Percentiles rank a stretch among this genome's conserved stretches.
phyloP scores from a whole-genome alignment of 768 basidiomycete species.

The Austroboletus eburneus region DNA sequence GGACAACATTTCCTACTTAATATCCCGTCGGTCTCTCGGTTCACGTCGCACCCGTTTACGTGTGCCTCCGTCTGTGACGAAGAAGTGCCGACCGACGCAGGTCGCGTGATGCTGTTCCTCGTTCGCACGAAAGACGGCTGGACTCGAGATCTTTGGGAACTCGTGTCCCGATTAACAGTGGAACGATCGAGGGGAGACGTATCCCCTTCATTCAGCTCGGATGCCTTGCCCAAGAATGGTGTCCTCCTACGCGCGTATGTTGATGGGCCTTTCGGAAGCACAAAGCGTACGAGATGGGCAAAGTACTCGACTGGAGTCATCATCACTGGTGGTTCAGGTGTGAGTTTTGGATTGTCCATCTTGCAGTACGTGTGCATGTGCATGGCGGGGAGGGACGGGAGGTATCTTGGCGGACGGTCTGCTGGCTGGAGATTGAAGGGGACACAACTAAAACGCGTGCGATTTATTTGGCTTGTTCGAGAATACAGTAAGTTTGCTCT shows the following conservation, averaged over 20 bases:
- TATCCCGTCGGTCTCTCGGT: slow-evolving; percentile 57
- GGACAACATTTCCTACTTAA: slow-evolving; percentile 76
- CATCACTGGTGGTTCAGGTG: slow-evolving; percentile 70
- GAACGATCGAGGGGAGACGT: slow-evolving; percentile 31
- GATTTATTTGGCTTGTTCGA: slow-evolving; percentile 74
- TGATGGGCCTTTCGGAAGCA: slow-evolving; percentile 69
- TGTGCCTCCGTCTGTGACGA: slow-evolving; percentile 57
- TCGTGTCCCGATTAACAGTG: slow-evolving; percentile 37
- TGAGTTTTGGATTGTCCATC: slow-evolving; percentile 65
- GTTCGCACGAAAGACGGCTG: slow-evolving; percentile 69
- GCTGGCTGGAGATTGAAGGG: slow-evolving; percentile 41
- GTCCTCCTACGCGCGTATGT: slow-evolving; percentile 54
- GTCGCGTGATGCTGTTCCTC: slow-evolving; percentile 58
- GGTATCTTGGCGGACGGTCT: slow-evolving; percentile 41
- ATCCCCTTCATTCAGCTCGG: slow-evolving; percentile 1
- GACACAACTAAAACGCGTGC: slow-evolving; percentile 48
- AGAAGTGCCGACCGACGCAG: slow-evolving; percentile 39
- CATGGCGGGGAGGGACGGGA: slow-evolving; percentile 52
- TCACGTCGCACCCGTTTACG: slow-evolving; percentile 73
- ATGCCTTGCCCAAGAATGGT: slow-evolving; percentile 38
- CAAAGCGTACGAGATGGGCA: slow-evolving; percentile 55
- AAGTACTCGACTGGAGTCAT: slow-evolving; percentile 56
- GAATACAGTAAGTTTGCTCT: slow-evolving; percentile 57
- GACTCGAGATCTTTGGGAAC: slow-evolving; percentile 62
- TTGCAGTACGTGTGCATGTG: slow-evolving; percentile 60